Conservation (phyloP, 2,329 filamentous ascomycete species). For the Xylaria sp. region DNA sequence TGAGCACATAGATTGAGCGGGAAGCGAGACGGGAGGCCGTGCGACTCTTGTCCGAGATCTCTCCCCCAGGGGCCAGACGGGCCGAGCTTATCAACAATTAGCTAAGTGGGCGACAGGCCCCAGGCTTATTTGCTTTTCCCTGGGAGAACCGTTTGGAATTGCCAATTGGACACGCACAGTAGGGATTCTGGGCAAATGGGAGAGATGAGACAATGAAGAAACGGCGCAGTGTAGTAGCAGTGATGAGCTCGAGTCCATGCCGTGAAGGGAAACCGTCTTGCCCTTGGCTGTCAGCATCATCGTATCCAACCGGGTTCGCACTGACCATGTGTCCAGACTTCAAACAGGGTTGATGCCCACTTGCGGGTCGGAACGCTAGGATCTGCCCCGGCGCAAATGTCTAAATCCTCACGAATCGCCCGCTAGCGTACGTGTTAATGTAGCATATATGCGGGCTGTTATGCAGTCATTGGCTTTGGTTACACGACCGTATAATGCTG, state of each 20-base stretch:
- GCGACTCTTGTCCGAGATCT: slow-evolving; percentile 35
- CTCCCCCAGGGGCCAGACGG: slow-evolving; percentile 18
- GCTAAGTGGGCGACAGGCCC: slow-evolving; percentile 2
- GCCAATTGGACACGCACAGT: slow-evolving; percentile 13
- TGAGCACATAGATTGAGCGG: slow-evolving; percentile 5
- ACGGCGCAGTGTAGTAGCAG: slow-evolving; percentile 7
- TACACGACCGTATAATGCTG: no score
- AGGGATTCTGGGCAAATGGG: not conserved
- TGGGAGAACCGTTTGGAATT: slow-evolving; percentile 17
- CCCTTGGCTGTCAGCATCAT: slow-evolving; percentile 22
- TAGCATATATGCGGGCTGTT: slow-evolving; percentile 28
- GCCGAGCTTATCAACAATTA: slow-evolving; percentile 14
- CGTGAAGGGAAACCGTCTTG: not conserved
- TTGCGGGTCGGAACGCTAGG: slow-evolving; percentile 1
- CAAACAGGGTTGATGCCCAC: slow-evolving; percentile 8
- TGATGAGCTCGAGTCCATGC: slow-evolving; percentile 33
- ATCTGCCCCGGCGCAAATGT: not conserved
- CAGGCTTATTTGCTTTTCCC: slow-evolving; percentile 7
- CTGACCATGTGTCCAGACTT: slow-evolving; percentile 20
- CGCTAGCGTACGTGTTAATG: no score
- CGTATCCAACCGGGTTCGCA: slow-evolving; percentile 16
- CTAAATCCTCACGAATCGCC: slow-evolving; percentile 21
- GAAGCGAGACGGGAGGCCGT: slow-evolving; percentile 39
- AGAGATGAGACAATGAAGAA: not conserved
- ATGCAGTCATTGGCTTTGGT: slow-evolving; percentile 26